Base-by-base conservation (phyloP, 2,329 filamentous ascomycete species). In the Periglandula ipomoeae region DNA sequence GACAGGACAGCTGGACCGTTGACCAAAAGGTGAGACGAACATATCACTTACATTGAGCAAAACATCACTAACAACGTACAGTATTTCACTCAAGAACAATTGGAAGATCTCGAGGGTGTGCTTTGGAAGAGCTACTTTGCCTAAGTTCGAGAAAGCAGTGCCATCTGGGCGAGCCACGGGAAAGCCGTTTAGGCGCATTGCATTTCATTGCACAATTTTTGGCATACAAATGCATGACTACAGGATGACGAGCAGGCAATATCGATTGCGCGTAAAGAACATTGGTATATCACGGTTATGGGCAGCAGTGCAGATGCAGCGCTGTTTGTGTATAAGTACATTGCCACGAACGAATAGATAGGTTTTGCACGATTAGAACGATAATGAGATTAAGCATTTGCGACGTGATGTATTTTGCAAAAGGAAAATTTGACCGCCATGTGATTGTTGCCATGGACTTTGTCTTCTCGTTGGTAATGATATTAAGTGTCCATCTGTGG, bases 71-170 rank as follows among this genome's bases (percentile, higher is more conserved):
- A 42, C 65, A 43, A 52, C 34, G 17, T 1, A 15, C 54, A 86
- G 79, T 80, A 89, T 52, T 98, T 98, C 63, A 89, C 89, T 23
- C 72, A 85, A 26, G 93, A 97, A 58, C 91, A 98, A 62, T 73
- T 98, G 10, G 93, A 97, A 66, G 91, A 97, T 62, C 68, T 98
- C 51, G 90, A 96, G 60, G 93, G 93, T 46, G 94, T 98, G 43
- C 73, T 98, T 46, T 98, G 93, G 93, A 98, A 98, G 83, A 97
- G 91, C 67, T 98, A 98, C 65, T 98, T 98, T 72, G 94, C 90
- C 37, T 95, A 72, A 65, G 43, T 30, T 45, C 3, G 19, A 13
- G 43, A 22, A 11, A 5, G 26, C 22, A n/a, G 22, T 19, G 26
- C 41, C n/a, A 2, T n/a, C 15, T 44, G 26, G 41, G 15, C 22